Evolutionary conservation across 2,329 filamentous ascomycete species (phyloP), one percentile per base, ranked within the genome.

Genomic region (Aspergillus persii): DNA sequence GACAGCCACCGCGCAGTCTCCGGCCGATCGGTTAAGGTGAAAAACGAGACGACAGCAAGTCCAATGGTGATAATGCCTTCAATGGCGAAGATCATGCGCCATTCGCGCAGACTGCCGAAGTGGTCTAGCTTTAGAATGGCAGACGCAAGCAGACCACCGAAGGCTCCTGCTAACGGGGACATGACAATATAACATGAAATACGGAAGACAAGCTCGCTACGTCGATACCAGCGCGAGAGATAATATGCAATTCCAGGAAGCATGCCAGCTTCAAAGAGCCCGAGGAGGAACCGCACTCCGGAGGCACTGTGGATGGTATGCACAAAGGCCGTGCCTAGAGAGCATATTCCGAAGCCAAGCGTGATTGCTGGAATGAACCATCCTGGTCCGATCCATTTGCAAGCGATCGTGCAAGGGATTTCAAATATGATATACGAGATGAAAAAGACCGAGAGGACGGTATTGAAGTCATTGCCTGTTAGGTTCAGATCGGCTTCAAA

Each of bases 231-330:
- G 54, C 88, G 79, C 0, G 84, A 87, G 23, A 91, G 76, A 66
- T 91, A 91, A 73, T 91, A 92, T 0, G 88, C 87, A 46, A 90
- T 89, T 0, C 89, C 89, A 0, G 89, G 89, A 56, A 91, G 73
- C 83, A 92, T 86, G 7, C 89, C 89, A 0, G 89, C 86, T 73
- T 92, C 89, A 59, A 91, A 90, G 9, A 89, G 73, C 8, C 86
- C 86, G 0, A 90, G 53, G 5, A 54, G 53, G 29, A 54, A 54
- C 3, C 53, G 53, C 7, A 54, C 53, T 3, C 53, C 53, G 30
- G 36, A 54, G 41, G 31, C 41, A 47, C 53, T 54, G 41, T 44
- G 44, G 29, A 54, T 47, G 27, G 44, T 29, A 8, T 41, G 44
- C 31, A 54, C 53, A 26, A 54, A 54, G 1, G 36, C 53, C 9